These are phyloP conservation scores for Lupinus albus DNA, from an alignment of 306 rosid genomes.

Conservation along the genomic window DNA sequence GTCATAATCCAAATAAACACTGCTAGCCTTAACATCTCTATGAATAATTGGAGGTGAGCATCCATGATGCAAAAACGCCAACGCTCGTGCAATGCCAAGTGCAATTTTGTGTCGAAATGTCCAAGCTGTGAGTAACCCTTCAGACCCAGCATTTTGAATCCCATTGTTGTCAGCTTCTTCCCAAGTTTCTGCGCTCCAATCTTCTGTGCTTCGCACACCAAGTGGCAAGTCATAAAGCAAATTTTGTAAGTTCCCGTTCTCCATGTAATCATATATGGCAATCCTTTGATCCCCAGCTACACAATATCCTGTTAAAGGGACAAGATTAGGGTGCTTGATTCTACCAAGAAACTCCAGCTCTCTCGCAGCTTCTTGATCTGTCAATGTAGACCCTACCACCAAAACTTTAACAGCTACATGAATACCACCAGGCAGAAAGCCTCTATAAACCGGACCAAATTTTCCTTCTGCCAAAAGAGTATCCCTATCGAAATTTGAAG, in stretches of 20 bases:
- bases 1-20: conserved; percentile 84
- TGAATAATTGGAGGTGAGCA: conserved; percentile 96
- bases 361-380: conserved; percentile 88
- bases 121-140: conserved; percentile 83
- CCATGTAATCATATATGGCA: conserved; percentile 97
- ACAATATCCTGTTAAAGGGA: conserved; percentile 96
- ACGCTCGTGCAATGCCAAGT: conserved; percentile 84
- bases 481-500: conserved; percentile 87
- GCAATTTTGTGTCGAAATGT: conserved; percentile 89
- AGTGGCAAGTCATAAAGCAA: conserved; percentile 93
- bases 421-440: conserved; percentile 86
- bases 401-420: conserved; percentile 95
- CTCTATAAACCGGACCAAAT: conserved; percentile 93
- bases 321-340: conserved; percentile 95
- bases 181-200: conserved; percentile 98
- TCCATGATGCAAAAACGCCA: conserved; percentile 97
- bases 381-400: conserved; percentile 88
- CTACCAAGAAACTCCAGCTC: conserved; percentile 95
- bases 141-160: conserved; percentile 76
- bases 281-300: conserved; percentile 96
- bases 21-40: conserved; percentile 89
- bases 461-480: conserved; percentile 98
- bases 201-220: conserved; percentile 84
- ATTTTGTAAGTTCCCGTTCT: conserved; percentile 93
- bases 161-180: conserved; percentile 69